These are phyloP conservation scores for Fagus crenata DNA, from an alignment of 306 rosid species.

Conservation along the genomic window DNA sequence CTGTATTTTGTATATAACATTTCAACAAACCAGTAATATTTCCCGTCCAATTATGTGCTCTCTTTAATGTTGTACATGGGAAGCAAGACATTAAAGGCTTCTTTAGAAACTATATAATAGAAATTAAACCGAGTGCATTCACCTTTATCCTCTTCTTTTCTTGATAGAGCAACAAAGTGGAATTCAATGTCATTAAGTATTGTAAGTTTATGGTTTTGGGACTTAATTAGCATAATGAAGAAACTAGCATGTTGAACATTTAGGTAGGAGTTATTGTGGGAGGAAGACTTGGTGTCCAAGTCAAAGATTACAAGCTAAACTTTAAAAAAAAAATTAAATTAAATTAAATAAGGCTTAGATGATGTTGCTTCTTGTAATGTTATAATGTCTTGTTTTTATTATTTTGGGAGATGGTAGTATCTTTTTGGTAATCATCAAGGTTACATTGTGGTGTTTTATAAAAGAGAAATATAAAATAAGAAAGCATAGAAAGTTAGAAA, in stretches of 20 bases:
- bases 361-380: too few species aligned
- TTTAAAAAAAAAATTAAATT: not conserved
- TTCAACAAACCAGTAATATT: not conserved
- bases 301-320: not conserved
- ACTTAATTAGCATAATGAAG: not conserved
- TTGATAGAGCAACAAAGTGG: not conserved
- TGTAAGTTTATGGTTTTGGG: not conserved
- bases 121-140: not conserved
- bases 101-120: not conserved
- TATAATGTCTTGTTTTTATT: too few species aligned
- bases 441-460: too few species aligned
- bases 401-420: too few species aligned
- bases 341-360: too few species aligned
- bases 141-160: not conserved
- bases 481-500: too few species aligned
- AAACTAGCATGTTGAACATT: not conserved
- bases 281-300: not conserved
- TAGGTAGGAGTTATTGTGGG: not conserved
- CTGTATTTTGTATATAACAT: slow-evolving; percentile 24
- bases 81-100: not conserved
- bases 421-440: too few species aligned
- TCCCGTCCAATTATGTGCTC: not conserved
- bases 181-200: not conserved
- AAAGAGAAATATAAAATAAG: too few species aligned
- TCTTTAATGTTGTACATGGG: not conserved